Evolutionary conservation across 805 yeast genomes (phyloP).

Genomic region (Saccharomycopsis sp.): DNA sequence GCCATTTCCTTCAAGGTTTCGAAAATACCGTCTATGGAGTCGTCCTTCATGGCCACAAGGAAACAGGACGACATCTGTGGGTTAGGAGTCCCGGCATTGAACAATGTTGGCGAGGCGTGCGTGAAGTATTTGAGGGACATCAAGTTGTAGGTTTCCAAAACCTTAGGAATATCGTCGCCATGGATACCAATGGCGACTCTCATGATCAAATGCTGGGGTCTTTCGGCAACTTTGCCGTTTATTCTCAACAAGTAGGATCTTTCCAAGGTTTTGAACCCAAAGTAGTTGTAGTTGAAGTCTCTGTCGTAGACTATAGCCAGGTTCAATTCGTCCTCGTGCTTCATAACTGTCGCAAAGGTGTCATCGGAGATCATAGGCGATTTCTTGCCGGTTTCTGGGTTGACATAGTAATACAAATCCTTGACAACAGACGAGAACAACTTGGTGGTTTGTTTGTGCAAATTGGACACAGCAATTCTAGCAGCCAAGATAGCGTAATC

Average conservation of each 20-base stretch:
- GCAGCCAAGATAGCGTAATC: conserved; percentile 95
- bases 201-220: conserved; percentile 86
- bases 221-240: conserved; percentile 67
- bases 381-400: conserved; percentile 68
- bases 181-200: conserved; percentile 92
- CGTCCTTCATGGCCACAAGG: conserved; percentile 84
- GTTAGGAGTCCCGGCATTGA: conserved; percentile 84
- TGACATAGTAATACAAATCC: conserved; percentile 67
- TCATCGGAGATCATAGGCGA: conserved; percentile 66
- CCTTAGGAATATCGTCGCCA: conserved; percentile 55
- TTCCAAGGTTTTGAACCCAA: conserved; percentile 89
- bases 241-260: conserved; percentile 73
- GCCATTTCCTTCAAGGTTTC: conserved; percentile 86
- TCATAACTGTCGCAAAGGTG: conserved; percentile 54
- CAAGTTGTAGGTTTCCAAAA: conserved; percentile 73
- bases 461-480: conserved; percentile 87
- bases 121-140: conserved; percentile 87
- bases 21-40: conserved; percentile 92
- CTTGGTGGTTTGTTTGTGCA: conserved; percentile 91
- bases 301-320: conserved; percentile 69
- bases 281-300: conserved; percentile 73
- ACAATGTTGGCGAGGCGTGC: conserved; percentile 93
- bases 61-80: conserved; percentile 91
- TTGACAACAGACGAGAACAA: conserved; percentile 72
- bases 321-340: conserved; percentile 60